phyloP scores from a whole-genome alignment of 768 basidiomycete species.

The Pleurotus ostreatus region DNA sequence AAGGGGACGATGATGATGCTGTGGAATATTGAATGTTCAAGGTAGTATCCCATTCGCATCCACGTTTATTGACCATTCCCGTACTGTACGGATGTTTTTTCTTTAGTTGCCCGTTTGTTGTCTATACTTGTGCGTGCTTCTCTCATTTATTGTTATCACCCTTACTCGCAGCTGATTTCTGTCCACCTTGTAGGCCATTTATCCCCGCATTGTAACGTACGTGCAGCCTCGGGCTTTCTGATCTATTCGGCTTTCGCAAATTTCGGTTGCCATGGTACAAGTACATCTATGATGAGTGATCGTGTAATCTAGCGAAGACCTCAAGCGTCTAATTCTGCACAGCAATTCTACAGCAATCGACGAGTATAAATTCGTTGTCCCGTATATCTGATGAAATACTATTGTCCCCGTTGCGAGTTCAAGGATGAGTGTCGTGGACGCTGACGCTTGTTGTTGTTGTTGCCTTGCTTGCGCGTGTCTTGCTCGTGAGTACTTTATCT shows the following conservation, averaged over 20 bases:
- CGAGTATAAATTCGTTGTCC: too few species aligned
- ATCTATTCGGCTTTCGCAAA: neutral
- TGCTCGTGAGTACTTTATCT: neutral
- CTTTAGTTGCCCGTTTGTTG: neutral
- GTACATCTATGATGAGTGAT: too few species aligned
- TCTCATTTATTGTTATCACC: neutral
- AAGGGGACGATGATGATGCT: slow-evolving; percentile 75
- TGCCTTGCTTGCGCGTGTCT: neutral
- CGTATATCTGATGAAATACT: too few species aligned
- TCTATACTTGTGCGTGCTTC: neutral
- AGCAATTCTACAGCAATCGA: too few species aligned
- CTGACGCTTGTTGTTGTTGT: neutral
- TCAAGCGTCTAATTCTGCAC: too few species aligned
- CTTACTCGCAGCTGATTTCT: neutral
- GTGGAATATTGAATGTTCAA: slow-evolving; percentile 62
- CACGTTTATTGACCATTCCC: neutral
- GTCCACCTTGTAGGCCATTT: neutral
- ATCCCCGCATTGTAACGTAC: neutral
- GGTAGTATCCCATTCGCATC: slow-evolving; percentile 4
- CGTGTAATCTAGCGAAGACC: too few species aligned
- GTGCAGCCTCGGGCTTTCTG: neutral
- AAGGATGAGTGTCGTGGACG: neutral
- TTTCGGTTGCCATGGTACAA: too few species aligned
- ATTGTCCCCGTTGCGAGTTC: too few species aligned
- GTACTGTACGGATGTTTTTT: neutral